Percentiles rank a stretch among this genome's conserved stretches.
Evolutionary conservation across 1,284 basidiomycete genomes (phyloP).

Genomic region (Volvariella volvacea): DNA sequence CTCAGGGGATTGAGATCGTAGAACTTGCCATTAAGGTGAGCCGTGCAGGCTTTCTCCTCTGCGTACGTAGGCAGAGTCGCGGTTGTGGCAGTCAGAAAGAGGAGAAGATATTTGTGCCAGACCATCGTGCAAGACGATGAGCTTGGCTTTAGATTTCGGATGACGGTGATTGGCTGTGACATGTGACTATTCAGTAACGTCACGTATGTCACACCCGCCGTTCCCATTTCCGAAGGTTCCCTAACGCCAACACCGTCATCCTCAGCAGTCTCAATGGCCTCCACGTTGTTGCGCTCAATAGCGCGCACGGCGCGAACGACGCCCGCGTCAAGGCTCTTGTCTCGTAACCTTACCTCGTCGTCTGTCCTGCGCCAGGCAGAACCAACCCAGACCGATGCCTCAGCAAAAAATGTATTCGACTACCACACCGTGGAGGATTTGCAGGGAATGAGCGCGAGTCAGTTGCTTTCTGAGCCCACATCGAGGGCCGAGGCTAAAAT

Average conservation of each 20-base stretch:
- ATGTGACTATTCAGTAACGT: conserved; percentile 1
- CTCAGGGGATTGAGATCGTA: conserved; percentile 60
- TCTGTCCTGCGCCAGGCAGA: conserved; percentile 20
- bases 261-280: conserved; percentile 38
- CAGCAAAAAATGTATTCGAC: conserved; percentile 44
- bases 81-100: conserved; percentile 1
- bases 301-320: conserved; percentile 26
- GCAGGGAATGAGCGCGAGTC: conserved; percentile 68
- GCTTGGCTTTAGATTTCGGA: too few relatives aligned
- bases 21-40: conserved; percentile 38
- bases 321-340: conserved; percentile 16
- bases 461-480: conserved; percentile 74
- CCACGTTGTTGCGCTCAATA: conserved; percentile 39
- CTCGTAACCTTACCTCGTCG: conserved; percentile 27
- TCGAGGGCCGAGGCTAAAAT: conserved; percentile 75
- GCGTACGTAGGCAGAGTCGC: conserved; percentile 9
- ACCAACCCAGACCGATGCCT: conserved; percentile 8
- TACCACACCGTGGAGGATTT: conserved; percentile 77
- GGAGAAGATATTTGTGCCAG: too few relatives aligned
- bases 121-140: too few relatives aligned
- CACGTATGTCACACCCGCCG: conserved; percentile 20
- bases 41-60: conserved; percentile 37
- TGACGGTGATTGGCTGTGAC: too few relatives aligned
- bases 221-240: conserved; percentile 25
- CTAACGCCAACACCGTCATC: conserved; percentile 6